phyloP scores from a whole-genome alignment of 2,329 filamentous ascomycete genomes.

The Neonectria neomacrospora region DNA sequence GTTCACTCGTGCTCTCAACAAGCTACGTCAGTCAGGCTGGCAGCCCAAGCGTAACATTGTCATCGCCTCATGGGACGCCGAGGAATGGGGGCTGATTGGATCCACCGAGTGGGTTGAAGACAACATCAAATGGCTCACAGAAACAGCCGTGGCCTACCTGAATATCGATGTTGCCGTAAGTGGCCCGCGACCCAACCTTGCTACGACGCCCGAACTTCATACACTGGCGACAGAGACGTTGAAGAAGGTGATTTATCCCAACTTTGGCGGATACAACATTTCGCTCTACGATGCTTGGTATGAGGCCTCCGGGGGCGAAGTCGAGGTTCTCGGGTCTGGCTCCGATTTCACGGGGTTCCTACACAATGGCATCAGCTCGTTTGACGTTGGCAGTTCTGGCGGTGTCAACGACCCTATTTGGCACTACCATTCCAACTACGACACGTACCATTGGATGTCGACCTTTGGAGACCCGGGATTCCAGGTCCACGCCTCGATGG shows the following conservation, averaged over 20 bases:
- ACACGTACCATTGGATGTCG: constrained; percentile 86
- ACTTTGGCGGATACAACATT: constrained; percentile 63
- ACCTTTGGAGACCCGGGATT: constrained; percentile 76
- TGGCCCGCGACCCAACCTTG: constrained; percentile 67
- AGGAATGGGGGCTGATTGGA: constrained; percentile 83
- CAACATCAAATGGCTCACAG: constrained; percentile 78
- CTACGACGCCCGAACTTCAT: constrained; percentile 75
- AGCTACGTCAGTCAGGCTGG: constrained; percentile 79
- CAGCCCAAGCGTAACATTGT: constrained; percentile 79
- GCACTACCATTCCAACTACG: constrained; percentile 87
- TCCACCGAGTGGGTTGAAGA: constrained; percentile 92
- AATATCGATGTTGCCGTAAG: constrained; percentile 78
- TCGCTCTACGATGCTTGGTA: constrained; percentile 56
- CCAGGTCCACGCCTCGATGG: constrained; percentile 68
- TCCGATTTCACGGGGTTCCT: constrained; percentile 76
- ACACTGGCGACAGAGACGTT: constrained; percentile 71
- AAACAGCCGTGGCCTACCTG: constrained; percentile 78
- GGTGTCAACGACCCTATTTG: constrained; percentile 66
- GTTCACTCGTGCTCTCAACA: constrained; percentile 76
- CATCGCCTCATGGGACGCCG: constrained; percentile 76
- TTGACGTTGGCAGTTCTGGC: constrained; percentile 66
- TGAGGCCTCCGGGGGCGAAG: constrained; percentile 46
- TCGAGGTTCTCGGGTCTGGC: constrained; percentile 71
- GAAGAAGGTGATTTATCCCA: constrained; percentile 66
- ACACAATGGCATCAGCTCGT: constrained; percentile 59